Conservation (phyloP, 2,329 filamentous ascomycete species). For the Penicillium sp. region DNA sequence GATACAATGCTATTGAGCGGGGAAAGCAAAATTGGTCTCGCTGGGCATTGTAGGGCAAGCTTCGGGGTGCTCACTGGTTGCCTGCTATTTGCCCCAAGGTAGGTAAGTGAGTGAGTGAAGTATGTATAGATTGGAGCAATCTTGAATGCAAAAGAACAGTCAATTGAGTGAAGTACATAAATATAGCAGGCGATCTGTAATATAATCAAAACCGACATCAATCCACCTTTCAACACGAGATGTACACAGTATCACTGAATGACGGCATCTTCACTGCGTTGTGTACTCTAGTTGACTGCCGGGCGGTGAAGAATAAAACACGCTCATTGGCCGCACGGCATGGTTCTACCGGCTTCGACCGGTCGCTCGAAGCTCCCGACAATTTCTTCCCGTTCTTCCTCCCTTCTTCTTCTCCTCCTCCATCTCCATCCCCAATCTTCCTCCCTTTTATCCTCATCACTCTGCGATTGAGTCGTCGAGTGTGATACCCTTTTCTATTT, state of each 20-base stretch:
- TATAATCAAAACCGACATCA: neutral
- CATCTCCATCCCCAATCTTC: conserved; percentile 17
- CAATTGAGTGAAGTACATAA: neutral
- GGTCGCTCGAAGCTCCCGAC: conserved; percentile 35
- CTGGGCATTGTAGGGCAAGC: neutral
- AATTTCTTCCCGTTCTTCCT: conserved; percentile 29
- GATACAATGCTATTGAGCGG: neutral
- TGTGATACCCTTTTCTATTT: conserved; percentile 26
- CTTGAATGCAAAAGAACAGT: neutral
- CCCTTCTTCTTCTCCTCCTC: conserved; percentile 23
- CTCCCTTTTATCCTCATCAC: conserved; percentile 17
- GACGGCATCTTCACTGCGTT: neutral
- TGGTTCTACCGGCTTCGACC: conserved; percentile 38
- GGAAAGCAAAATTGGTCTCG: neutral
- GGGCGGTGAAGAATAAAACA: conserved; percentile 1
- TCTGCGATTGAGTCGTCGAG: conserved; percentile 35
- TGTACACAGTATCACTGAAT: neutral
- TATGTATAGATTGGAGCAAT: neutral
- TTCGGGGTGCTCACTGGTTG: conserved; percentile 9
- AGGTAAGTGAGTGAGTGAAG: neutral
- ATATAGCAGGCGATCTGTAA: no score
- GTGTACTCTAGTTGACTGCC: neutral
- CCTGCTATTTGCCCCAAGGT: conserved; percentile 2
- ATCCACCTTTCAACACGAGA: neutral
- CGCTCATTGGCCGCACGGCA: conserved; percentile 20